phyloP scores from a whole-genome alignment of 495 filamentous ascomycete species.

The Penicillium paxilli region DNA sequence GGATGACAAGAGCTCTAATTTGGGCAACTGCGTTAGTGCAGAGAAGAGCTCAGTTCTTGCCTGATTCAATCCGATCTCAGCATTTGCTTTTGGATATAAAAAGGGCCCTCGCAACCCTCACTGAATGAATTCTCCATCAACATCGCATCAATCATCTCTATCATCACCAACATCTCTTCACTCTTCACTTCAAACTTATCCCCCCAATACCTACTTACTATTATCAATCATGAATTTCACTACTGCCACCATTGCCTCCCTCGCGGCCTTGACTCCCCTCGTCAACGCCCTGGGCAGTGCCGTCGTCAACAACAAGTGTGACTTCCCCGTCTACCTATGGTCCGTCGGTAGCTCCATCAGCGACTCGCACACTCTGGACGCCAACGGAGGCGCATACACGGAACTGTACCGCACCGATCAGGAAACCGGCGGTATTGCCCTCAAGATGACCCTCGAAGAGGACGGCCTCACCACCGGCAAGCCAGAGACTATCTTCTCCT shows the following conservation, averaged over 20 bases:
- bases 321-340: constrained; percentile 50
- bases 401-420: constrained; percentile 47
- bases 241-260: constrained; percentile 16
- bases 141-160: too few species aligned
- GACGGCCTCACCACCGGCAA: constrained; percentile 54
- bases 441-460: constrained; percentile 52
- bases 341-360: constrained; percentile 51
- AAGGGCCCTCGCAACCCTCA: not conserved
- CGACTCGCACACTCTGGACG: constrained; percentile 33
- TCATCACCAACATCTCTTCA: too few species aligned
- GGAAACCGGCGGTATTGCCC: constrained; percentile 49
- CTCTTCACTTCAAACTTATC: too few species aligned
- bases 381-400: constrained; percentile 31
- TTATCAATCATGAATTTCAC: constrained; percentile 30
- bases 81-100: too few species aligned
- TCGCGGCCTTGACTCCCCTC: constrained; percentile 27
- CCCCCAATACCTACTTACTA: not conserved
- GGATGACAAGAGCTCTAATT: too few species aligned
- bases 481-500: constrained; percentile 52
- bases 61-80: too few species aligned
- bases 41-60: too few species aligned
- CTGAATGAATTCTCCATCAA: too few species aligned
- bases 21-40: too few species aligned
- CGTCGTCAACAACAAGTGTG: constrained; percentile 52
- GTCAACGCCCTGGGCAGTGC: constrained; percentile 49